Base-by-base conservation (phyloP, 345 rosid genomes). In the Pistacia atlantica region DNA sequence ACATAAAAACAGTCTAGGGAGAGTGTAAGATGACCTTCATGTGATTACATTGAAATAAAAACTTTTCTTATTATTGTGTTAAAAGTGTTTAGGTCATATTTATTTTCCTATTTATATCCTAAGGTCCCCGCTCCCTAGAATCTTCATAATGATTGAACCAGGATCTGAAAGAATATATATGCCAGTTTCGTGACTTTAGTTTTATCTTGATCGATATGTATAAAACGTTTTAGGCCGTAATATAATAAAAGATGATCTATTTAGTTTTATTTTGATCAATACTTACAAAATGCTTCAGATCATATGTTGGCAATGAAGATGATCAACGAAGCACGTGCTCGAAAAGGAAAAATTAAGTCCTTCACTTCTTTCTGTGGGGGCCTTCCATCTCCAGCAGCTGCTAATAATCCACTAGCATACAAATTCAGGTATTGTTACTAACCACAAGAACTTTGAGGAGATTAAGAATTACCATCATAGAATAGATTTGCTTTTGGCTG, bases 221-320 rank as follows among this genome's bases (percentile, higher is more conserved):
- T 45, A 46, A 64, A 58, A 67, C 77, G 66, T 69, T 56, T 80
- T 86, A 95, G 99, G 91, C 88, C 98, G 93, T 81, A 95, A 42
- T 8, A 51, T 51, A 12, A 11, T 14, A 51, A 14, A 51, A 14
- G 55, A 51, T 51, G 13, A 51, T 51, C 18, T 68, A 46, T 1
- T 72, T 72, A 25, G 31, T 17, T 55, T 71, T 56, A 71, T n/a
- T 71, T 16, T 37, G 14, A 55, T 55, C 14, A 12, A 33, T 48
- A 54, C n/a, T 3, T 63, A 76, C 28, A 46, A 64, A 58, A 67
- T 78, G 63, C 71, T 56, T 80, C 87, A 95, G 99, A 93, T 89
- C 98, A 95, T 81, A 95, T 95, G 98, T 86, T 95, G 98, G 99
- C 98, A 56, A 93, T 89, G 96, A 95, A 93, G 85, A 91, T 95